Evolutionary conservation across 441 rosid genomes (phyloP).

Genomic region (Gossypium davidsonii): DNA sequence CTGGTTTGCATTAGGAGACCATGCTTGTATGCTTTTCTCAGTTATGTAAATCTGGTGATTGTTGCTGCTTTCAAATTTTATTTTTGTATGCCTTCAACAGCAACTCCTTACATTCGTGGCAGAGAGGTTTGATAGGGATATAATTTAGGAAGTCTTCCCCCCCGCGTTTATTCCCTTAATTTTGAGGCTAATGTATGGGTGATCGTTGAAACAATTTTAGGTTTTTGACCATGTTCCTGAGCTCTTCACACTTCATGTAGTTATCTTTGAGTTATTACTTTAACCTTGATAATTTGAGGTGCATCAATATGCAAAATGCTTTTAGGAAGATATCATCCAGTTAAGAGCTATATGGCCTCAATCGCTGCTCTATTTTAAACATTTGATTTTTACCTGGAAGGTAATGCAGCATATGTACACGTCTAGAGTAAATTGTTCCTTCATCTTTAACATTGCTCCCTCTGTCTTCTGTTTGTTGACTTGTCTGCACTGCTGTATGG

Average conservation of each 20-base stretch:
- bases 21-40: conserved; percentile 25
- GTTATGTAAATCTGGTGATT: conserved; percentile 31
- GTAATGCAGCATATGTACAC: conserved; percentile 83
- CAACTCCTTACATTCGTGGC: conserved; percentile 52
- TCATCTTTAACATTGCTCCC: conserved; percentile 37
- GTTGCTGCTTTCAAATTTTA: conserved; percentile 48
- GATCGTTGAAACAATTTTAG: conserved; percentile 31
- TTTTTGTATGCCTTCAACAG: conserved; percentile 70
- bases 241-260: conserved; percentile 24
- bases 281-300: conserved; percentile 54
- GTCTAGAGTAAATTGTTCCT: conserved; percentile 65
- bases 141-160: conserved; percentile 30
- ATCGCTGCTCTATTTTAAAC: conserved; percentile 73
- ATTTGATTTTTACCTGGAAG: conserved; percentile 80
- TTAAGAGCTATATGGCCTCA: conserved; percentile 83
- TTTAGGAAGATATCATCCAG: conserved; percentile 87
- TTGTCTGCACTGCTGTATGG: conserved; percentile 25
- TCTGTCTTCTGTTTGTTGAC: conserved; percentile 20
- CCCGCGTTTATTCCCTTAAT: conserved; percentile 36
- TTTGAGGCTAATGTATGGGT: conserved; percentile 27
- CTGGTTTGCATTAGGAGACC: conserved; percentile 24
- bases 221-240: conserved; percentile 23
- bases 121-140: conserved; percentile 59
- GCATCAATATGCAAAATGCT: conserved; percentile 83
- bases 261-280: conserved; percentile 36